Base-by-base conservation (phyloP, 2,329 filamentous ascomycete species). In the Aspergillus fischeri region DNA sequence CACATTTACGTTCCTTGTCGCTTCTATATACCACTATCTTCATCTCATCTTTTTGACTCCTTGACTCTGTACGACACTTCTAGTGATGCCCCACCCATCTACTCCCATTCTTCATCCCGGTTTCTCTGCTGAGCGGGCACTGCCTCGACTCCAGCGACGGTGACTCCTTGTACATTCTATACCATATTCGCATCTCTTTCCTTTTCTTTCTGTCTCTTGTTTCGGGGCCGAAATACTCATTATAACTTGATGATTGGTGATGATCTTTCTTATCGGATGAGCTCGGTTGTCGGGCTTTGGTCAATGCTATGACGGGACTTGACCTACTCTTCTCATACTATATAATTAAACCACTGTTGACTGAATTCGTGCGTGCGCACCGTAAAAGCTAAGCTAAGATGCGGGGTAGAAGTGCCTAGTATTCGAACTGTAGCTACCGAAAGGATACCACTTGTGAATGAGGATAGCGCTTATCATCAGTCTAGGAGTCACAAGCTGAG, bases 1-100 rank as follows among this genome's bases (percentile, higher is more conserved):
- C 11, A 60, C 35, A 45, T 48, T 25, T 14, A 62, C 55, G 11
- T 41, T 27, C 48, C 4, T 42, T 25, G 24, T 41, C 35, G 11
- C 41, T 41, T 38, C 17, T 48, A 24, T 48, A 11, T 28, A 21
- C 38, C 21, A 29, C 7, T 44, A 21, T 27, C 47, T 14, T 25
- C 1, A 20, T 9, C 17, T 20, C 25, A 29, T 11, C 28, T 45
- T 6, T 8, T 24, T 24, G 24, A 3, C 24, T 24, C 24, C 2
- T 27, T 11, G n/a, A 27, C 44, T 47, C 42, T 10, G 24, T 24
- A 25, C 44, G 11, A 25, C 14, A 3, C 44, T 14, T 47, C 10
- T 25, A 38, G 44, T 47, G 20, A 47, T 27, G 11, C 3, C 32
- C 32, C n/a, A 17, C 10, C 4, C 28, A 6, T 27, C 28, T 29